phyloP scores from a whole-genome alignment of 352 stramenopile genomes.

The Aphanomyces cochlioides region DNA sequence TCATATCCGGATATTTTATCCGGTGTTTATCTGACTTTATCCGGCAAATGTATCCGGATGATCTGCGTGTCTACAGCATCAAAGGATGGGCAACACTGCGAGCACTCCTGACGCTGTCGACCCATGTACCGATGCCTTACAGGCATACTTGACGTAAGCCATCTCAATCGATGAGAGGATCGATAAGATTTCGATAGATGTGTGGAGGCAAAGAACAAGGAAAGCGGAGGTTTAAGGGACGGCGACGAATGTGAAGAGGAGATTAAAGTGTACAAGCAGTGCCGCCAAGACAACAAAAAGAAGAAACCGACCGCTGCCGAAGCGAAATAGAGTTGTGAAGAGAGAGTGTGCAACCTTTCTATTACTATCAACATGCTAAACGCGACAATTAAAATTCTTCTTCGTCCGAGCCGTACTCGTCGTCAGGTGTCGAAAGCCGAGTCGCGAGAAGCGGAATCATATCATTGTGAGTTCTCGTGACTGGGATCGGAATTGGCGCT shows the following conservation, averaged over 20 bases:
- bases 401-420: constrained; percentile 20
- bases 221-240: constrained; percentile 60
- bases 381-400: constrained; percentile 11
- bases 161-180: background rate
- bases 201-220: constrained; percentile 52
- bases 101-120: constrained; percentile 4
- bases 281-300: constrained; percentile 43
- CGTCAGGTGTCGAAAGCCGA: background rate
- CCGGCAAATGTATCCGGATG: too few species aligned
- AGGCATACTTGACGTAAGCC: constrained; percentile 24
- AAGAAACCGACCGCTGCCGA: constrained; percentile 20
- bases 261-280: constrained; percentile 60
- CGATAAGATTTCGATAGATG: constrained; percentile 38
- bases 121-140: constrained; percentile 11
- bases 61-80: background rate
- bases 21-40: background rate
- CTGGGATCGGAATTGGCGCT: background rate
- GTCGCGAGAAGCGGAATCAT: constrained; percentile 6
- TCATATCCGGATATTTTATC: background rate
- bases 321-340: background rate
- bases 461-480: background rate
- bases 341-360: background rate
- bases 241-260: constrained; percentile 68
- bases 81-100: constrained; percentile 19
- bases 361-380: constrained; percentile 3